These are phyloP conservation scores for Cercospora zeina DNA, from an alignment of 2,329 filamentous ascomycete genomes.

Conservation along the genomic window DNA sequence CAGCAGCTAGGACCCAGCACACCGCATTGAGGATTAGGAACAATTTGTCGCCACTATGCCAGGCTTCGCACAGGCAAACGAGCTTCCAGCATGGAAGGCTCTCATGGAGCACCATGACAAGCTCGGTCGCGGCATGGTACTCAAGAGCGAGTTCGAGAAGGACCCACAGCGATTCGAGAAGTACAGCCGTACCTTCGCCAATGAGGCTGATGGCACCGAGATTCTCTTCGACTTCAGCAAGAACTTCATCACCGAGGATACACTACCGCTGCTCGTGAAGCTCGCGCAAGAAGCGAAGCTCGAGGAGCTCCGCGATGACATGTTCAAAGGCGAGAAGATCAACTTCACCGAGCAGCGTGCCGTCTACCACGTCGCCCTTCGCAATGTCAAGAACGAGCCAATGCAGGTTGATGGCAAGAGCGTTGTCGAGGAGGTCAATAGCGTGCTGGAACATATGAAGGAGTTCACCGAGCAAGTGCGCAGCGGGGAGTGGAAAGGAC, in stretches of 20 bases:
- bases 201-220: conserved; percentile 74
- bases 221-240: conserved; percentile 99
- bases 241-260: conserved; percentile 96
- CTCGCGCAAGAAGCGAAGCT: conserved; percentile 88
- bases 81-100: conserved; percentile 78
- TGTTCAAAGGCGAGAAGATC: conserved; percentile 98
- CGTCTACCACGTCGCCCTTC: conserved; percentile 91
- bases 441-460: conserved; percentile 95
- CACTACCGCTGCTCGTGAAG: conserved; percentile 79
- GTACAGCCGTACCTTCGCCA: conserved; percentile 82
- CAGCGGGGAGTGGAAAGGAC: conserved; percentile 95
- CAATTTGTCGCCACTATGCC: conserved; percentile 46
- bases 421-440: conserved; percentile 90
- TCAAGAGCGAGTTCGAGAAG: conserved; percentile 89
- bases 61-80: conserved; percentile 77
- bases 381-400: conserved; percentile 80
- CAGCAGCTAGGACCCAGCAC: conserved; percentile 3
- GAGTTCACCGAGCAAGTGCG: conserved; percentile 94
- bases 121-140: conserved; percentile 83
- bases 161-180: conserved; percentile 87
- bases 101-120: conserved; percentile 87
- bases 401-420: conserved; percentile 86
- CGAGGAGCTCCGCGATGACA: conserved; percentile 91
- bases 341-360: conserved; percentile 98
- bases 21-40: conserved; percentile 9